Base-by-base conservation (phyloP, 805 yeast genomes). In the Candida vartiovaarae region DNA sequence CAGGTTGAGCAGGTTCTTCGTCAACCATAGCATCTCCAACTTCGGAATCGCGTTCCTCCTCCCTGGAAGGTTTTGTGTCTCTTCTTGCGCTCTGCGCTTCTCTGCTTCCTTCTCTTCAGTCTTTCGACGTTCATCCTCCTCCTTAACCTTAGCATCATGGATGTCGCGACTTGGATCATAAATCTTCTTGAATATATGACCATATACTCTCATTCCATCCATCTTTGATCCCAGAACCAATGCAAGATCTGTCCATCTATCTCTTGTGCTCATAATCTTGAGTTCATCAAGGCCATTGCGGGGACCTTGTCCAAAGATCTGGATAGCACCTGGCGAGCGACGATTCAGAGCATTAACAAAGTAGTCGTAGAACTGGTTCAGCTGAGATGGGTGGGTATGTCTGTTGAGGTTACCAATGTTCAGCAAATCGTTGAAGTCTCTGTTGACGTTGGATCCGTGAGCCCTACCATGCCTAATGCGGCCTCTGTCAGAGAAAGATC, bases 221-320 rank as follows among this genome's bases (percentile, higher is more conserved):
- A 61, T 61, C 29, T 67, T 70, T n/a, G 69, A 72, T 50, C 72
- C 72, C 48, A 77, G 75, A 63, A 78, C 65, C 15, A 70, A 64
- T 32, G 73, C 64, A 6, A 75, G 70, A 36, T 82, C 84, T 33
- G 64, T 63, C 93, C 95, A 87, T 51, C 95, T 71, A 40, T 79
- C 81, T 10, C 66, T 61, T 0, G 93, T 80, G 1, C 84, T 73
- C 46, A 33, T 44, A 5, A 49, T 26, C n/a, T 31, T 39, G 24
- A 54, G 37, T 24, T 53, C 55, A 7, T 44, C 20, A 7, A 44
- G 40, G 4, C 28, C 39, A 31, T 30, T 38, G n/a, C 47, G 43
- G 10, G 41, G 25, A n/a, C 11, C 15, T 4, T 20, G 24, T 11
- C n/a, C 20, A 8, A 24, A 25, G 8, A 29, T 7, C 23, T 27